A percentile compares a stretch with the other conserved stretches of the same genome.
Evolutionary conservation across 1,284 basidiomycete species (phyloP).

Genomic region (Papiliotrema flavescens): DNA sequence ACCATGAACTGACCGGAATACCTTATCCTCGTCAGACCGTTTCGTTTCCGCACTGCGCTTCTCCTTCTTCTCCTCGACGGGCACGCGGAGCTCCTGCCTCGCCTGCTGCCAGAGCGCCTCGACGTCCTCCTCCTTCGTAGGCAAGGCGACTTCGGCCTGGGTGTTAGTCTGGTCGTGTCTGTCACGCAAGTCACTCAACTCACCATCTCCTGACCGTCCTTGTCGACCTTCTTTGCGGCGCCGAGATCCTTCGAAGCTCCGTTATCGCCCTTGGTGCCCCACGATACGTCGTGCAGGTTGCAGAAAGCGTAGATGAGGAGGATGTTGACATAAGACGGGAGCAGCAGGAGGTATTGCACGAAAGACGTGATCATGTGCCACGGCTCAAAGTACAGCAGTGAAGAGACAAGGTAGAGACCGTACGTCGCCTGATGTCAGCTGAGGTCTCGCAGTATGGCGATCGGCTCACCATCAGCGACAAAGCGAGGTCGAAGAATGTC

Average conservation of each 20-base stretch:
- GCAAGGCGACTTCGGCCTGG: slow-evolving; percentile 66
- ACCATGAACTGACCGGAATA: slow-evolving; percentile 22
- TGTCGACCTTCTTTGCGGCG: slow-evolving; percentile 79
- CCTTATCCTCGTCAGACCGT: slow-evolving; percentile 61
- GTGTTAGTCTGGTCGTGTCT: background rate
- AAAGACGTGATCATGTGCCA: slow-evolving; percentile 95
- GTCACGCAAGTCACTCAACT: background rate
- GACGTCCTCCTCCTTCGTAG: slow-evolving; percentile 75
- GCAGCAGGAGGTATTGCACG: slow-evolving; percentile 44
- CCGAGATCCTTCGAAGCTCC: slow-evolving; percentile 79
- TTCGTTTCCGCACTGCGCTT: slow-evolving; percentile 83
- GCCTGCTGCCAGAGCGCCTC: slow-evolving; percentile 78
- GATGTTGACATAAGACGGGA: slow-evolving; percentile 73
- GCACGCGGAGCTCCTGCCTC: slow-evolving; percentile 60
- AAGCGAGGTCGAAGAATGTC: slow-evolving; percentile 70
- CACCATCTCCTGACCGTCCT: slow-evolving; percentile 76
- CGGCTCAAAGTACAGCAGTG: slow-evolving; percentile 80
- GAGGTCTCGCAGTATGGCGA: slow-evolving; percentile 49
- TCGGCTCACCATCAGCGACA: slow-evolving; percentile 35
- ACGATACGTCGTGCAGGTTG: slow-evolving; percentile 76
- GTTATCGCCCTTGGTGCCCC: slow-evolving; percentile 90
- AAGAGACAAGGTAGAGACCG: slow-evolving; percentile 80
- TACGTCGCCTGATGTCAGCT: slow-evolving; percentile 64
- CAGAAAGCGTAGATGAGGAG: slow-evolving; percentile 66
- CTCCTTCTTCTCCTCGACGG: slow-evolving; percentile 60